These are phyloP conservation scores for Orychophragmus violaceus DNA, from an alignment of 345 rosid genomes.

Conservation along the genomic window DNA sequence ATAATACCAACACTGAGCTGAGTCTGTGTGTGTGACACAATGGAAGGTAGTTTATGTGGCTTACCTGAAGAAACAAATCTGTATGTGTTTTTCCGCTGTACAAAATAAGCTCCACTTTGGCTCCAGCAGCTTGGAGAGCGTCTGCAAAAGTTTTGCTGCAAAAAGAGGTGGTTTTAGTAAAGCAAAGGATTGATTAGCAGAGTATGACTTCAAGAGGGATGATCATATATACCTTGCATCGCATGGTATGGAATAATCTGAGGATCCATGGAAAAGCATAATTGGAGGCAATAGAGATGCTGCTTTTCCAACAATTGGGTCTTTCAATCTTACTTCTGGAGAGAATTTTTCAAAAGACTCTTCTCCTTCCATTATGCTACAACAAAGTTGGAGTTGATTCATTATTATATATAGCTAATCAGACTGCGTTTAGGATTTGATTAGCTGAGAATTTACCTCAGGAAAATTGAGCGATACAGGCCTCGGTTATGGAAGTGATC, in stretches of 20 bases:
- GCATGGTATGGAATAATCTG: slow-evolving; percentile 80
- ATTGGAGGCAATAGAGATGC: slow-evolving; percentile 67
- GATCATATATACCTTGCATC: slow-evolving; percentile 66
- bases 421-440: background rate
- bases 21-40: background rate
- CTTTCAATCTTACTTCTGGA: slow-evolving; percentile 71
- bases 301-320: slow-evolving; percentile 49
- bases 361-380: slow-evolving; percentile 98
- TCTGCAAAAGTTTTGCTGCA: slow-evolving; percentile 60
- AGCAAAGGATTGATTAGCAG: background rate
- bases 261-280: slow-evolving; percentile 79
- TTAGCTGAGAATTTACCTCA: slow-evolving; percentile 42
- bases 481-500: slow-evolving; percentile 89
- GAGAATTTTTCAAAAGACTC: slow-evolving; percentile 72
- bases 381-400: background rate
- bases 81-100: slow-evolving; percentile 88
- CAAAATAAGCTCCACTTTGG: slow-evolving; percentile 50
- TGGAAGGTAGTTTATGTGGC: slow-evolving; percentile 3
- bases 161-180: background rate
- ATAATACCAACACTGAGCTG: background rate
- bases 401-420: background rate
- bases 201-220: background rate
- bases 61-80: slow-evolving; percentile 89
- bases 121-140: slow-evolving; percentile 61
- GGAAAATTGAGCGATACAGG: slow-evolving; percentile 72